These are phyloP conservation scores for Fusarium pseudocircinatum DNA, from an alignment of 2,329 filamentous ascomycete genomes.

Conservation along the genomic window DNA sequence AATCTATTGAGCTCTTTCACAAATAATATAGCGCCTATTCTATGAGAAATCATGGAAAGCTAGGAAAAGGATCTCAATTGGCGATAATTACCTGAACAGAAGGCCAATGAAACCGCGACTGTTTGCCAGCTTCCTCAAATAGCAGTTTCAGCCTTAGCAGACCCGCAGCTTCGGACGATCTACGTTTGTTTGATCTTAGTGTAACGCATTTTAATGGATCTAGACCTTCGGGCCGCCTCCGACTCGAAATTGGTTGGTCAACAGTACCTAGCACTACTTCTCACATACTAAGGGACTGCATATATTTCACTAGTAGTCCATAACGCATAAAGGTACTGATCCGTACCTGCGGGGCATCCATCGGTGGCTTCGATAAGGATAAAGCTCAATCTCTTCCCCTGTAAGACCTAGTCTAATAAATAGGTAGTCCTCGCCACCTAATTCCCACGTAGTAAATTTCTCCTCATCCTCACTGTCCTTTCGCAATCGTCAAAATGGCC, in stretches of 20 bases:
- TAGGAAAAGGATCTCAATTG: background rate
- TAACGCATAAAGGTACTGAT: background rate
- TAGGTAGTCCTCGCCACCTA: background rate
- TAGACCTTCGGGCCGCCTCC: background rate
- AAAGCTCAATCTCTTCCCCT: background rate
- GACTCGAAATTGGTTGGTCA: background rate
- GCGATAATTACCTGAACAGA: rapidly evolving
- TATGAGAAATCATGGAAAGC: background rate
- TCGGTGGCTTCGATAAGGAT: background rate
- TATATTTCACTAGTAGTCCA: rapidly evolving
- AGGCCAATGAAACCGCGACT: background rate
- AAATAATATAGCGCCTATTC: no score
- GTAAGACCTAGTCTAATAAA: background rate
- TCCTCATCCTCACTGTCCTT: background rate
- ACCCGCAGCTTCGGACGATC: background rate
- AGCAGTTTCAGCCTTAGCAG: background rate
- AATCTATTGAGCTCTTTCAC: no score
- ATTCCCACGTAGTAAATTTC: background rate
- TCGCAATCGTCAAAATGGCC: background rate
- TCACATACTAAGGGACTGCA: rapidly evolving
- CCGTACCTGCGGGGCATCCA: background rate
- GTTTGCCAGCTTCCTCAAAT: background rate
- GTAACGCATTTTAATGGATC: background rate
- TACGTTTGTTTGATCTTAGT: background rate
- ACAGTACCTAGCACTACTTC: rapidly evolving